Evolutionary conservation across 2,329 filamentous ascomycete genomes (phyloP).

Genomic region (Cladophialophora carrionii): DNA sequence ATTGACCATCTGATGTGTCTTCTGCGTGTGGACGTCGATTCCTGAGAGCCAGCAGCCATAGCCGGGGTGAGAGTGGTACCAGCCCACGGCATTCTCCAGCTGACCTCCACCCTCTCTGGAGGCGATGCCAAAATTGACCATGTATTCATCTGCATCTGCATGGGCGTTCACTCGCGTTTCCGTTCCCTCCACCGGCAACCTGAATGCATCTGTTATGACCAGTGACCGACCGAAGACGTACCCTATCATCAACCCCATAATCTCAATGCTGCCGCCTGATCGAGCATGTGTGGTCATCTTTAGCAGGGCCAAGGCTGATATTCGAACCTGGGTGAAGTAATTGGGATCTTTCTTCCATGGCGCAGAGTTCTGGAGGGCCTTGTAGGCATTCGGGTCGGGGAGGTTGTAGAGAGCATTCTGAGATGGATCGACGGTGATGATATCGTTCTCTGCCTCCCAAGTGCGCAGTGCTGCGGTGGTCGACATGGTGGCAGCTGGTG

Average conservation of each 20-base stretch:
- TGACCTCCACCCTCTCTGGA: constrained; percentile 72
- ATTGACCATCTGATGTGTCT: constrained; percentile 78
- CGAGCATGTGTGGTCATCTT: constrained; percentile 99
- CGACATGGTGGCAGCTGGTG: constrained; percentile 29
- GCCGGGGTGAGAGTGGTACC: constrained; percentile 97
- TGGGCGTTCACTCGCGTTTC: constrained; percentile 97
- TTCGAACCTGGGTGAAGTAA: constrained; percentile 91
- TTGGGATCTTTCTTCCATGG: constrained; percentile 80
- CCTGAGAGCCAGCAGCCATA: constrained; percentile 98
- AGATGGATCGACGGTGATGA: constrained; percentile 79
- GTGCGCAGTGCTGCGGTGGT: constrained; percentile 42
- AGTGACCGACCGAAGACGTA: constrained; percentile 82
- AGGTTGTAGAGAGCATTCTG: constrained; percentile 93
- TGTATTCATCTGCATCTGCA: constrained; percentile 94
- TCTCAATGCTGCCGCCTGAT: constrained; percentile 86
- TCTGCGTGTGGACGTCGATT: constrained; percentile 90
- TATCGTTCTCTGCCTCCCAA: constrained; percentile 78
- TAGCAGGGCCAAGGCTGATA: constrained; percentile 88
- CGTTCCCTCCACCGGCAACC: constrained; percentile 94
- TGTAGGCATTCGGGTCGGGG: constrained; percentile 66
- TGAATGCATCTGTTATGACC: constrained; percentile 90
- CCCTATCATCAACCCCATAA: constrained; percentile 98
- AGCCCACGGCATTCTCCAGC: constrained; percentile 90
- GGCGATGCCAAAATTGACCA: constrained; percentile 79
- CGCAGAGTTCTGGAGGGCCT: constrained; percentile 60